Base-by-base conservation (phyloP, 2,329 filamentous ascomycete genomes). In the Neofusicoccum umdonicola region DNA sequence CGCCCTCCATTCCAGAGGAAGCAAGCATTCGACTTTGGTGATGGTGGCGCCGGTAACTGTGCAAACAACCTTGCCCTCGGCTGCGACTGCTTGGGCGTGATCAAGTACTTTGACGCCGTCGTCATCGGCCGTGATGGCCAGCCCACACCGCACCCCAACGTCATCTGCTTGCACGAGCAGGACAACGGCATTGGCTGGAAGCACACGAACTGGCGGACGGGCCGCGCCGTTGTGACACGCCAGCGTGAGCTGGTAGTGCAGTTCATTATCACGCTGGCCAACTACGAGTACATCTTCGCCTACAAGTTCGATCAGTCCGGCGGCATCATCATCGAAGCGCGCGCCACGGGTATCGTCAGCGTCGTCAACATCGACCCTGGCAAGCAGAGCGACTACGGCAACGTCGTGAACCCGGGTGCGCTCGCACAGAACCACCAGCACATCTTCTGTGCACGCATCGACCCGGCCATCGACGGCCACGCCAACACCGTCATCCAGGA, bases 341-440 rank as follows among this genome's bases (percentile, higher is more conserved):
- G 87, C 0, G 88, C 88, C 0, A 90, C 88, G 0, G 88, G 89
- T 1, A 88, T 91, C 63, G 82, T 91, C 12, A 86, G 83, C 6
- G 84, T 86, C 1, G 82, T 87, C 27, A 82, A 85, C 68, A 87
- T 89, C 63, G 85, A 86, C 54, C 80, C 83, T 4, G 83, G 83
- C 45, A 83, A 84, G 68, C 84, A 81, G 1, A 76, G 72, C 8
- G 70, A 76, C 6, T 89, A 83, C 72, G 87, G 87, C 37, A 90
- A 86, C 63, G 83, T 89, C 2, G 88, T 91, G 1, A 81, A 82
- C 0, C 84, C 86, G 0, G 88, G 88, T 0, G 85, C 88, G 0
- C 77, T 91, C 1, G 89, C 88, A 0, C 87, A 87, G 66, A 87
- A 90, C 73, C 88, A 91, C 68, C 89, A 91, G 72, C 89, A 91